phyloP scores from a whole-genome alignment of 495 filamentous ascomycete genomes.

The Penicillium argentinense region DNA sequence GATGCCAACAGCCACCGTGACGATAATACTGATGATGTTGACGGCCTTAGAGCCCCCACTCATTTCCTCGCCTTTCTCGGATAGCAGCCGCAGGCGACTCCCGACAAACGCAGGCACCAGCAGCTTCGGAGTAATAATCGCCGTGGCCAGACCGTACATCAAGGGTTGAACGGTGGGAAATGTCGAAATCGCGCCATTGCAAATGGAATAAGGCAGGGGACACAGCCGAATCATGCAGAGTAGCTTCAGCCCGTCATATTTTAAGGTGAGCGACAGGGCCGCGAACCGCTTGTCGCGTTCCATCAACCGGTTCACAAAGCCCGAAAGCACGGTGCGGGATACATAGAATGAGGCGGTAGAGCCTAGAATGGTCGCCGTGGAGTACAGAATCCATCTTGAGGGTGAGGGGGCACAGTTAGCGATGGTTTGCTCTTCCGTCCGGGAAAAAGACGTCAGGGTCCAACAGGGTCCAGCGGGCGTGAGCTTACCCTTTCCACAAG shows the following conservation, averaged over 20 bases:
- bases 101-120: conserved; percentile 94
- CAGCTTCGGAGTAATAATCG: conserved; percentile 75
- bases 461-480: not conserved
- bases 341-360: conserved; percentile 75
- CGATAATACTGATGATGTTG: conserved; percentile 79
- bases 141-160: conserved; percentile 79
- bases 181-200: conserved; percentile 91
- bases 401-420: conserved; percentile 5
- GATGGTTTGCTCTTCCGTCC: too few species aligned
- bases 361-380: conserved; percentile 74
- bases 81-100: conserved; percentile 60
- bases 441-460: not conserved
- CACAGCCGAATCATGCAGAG: conserved; percentile 92
- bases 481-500: conserved; percentile 71
- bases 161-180: conserved; percentile 80
- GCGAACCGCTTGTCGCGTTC: conserved; percentile 78
- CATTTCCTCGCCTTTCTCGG: conserved; percentile 66
- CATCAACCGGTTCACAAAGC: conserved; percentile 76
- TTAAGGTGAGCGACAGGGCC: conserved; percentile 64
- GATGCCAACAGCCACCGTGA: conserved; percentile 66
- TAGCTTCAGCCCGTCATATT: conserved; percentile 83
- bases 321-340: conserved; percentile 72
- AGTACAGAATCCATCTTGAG: conserved; percentile 73
- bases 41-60: conserved; percentile 56
- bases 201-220: conserved; percentile 90